Evolutionary conservation across 768 basidiomycete genomes (phyloP), one percentile per base, ranked within the genome.

Genomic region (Suillus ampliporus): DNA sequence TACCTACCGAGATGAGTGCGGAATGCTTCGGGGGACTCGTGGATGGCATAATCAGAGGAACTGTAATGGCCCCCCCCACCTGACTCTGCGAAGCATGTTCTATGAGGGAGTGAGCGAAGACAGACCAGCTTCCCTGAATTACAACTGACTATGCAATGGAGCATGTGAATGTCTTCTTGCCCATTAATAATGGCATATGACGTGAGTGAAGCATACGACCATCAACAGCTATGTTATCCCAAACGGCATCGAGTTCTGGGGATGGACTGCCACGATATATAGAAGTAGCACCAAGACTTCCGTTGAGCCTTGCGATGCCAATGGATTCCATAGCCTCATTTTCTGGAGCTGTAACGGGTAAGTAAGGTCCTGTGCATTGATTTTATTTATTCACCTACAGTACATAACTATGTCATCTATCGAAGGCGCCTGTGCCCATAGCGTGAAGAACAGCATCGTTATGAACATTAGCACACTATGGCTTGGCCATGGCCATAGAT

Each of bases 241-340:
- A 64, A 47, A 63, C 65, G 19, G 38, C 60, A 17, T 66, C 65
- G 21, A 66, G 52, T 6, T 64, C 63, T 17, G 60, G 34, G n/a
- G 48, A 21, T 5, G 65, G 65, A 34, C 31, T 23, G 7, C 65
- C 65, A 28, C 58, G 51, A 31, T 59, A 65, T 35, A 54, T 3
- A 4, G 38, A 52, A 17, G 21, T 46, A n/a, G 21, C 41, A 10
- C 58, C 46, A 35, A 44, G 4, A 13, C 6, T 57, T 41, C 64
- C 54, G 15, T 57, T 50, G 47, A 66, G 6, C 6, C 4, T 31
- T 31, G 6, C 31, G 3, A 31, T 31, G 31, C 31, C 31, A 6
- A 31, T 31, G 31, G 31, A 31, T 31, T 31, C 31, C 3, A 31
- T 31, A 31, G 31, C 31, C 31, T 31, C 6, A 6, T 31, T 31